Evolutionary conservation across 768 basidiomycete species (phyloP).

Genomic region (Thelephora ganbajun): DNA sequence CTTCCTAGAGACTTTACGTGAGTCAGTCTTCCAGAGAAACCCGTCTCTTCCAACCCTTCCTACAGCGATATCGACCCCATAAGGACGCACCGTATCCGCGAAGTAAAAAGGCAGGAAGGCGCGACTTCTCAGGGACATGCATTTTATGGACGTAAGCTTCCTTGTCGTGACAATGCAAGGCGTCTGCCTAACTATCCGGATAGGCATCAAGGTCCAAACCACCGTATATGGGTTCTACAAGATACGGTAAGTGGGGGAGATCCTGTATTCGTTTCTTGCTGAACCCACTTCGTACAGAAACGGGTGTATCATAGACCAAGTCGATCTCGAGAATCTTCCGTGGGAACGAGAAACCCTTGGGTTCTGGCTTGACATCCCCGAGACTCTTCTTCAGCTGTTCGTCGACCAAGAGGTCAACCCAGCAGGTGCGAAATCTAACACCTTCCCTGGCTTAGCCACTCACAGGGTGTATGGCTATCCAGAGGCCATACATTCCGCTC

Average conservation of each 20-base stretch:
- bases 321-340: slow-evolving; percentile 65
- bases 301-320: slow-evolving; percentile 54
- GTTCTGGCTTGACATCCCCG: slow-evolving; percentile 68
- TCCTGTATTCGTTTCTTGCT: background rate
- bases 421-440: slow-evolving; percentile 43
- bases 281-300: slow-evolving; percentile 24
- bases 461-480: slow-evolving; percentile 47
- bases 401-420: slow-evolving; percentile 40
- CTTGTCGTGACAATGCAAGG: slow-evolving; percentile 1
- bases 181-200: background rate
- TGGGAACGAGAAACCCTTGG: slow-evolving; percentile 67
- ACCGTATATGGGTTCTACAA: slow-evolving; percentile 81
- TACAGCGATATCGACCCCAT: slow-evolving; percentile 63
- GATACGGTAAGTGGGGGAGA: slow-evolving; percentile 31
- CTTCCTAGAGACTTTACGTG: slow-evolving; percentile 59
- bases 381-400: slow-evolving; percentile 36
- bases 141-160: slow-evolving; percentile 58
- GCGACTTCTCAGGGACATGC: slow-evolving; percentile 31
- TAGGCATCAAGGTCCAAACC: slow-evolving; percentile 50
- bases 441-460: slow-evolving; percentile 30
- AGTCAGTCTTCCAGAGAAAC: slow-evolving; percentile 11
- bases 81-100: slow-evolving; percentile 61
- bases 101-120: slow-evolving; percentile 26
- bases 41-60: background rate
- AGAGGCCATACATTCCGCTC: slow-evolving; percentile 73